Base-by-base conservation (phyloP, 495 filamentous ascomycete genomes). In the Echria macrotheca region DNA sequence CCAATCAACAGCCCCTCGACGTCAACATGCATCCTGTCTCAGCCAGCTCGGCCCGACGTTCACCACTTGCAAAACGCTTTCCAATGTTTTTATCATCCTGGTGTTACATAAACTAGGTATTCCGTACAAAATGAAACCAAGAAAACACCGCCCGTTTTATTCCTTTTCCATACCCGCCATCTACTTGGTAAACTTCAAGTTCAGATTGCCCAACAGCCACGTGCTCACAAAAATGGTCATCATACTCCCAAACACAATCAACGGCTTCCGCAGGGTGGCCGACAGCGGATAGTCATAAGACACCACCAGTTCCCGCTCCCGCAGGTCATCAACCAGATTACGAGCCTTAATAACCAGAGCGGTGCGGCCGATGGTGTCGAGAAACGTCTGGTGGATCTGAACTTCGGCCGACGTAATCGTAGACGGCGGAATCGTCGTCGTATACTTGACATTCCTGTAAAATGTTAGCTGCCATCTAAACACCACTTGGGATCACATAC, bases 331-430 rank as follows among this genome's bases (percentile, higher is more conserved):
- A 0, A 91, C 87, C 50, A 98, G 69, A 59, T 93, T 95, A 40
- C 83, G 75, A 21, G 88, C 88, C 44, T 81, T 85, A 54, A 98
- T 77, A 48, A 79, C 85, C 39, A 98, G 75, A 2, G 84, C 80
- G 21, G 89, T 89, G 23, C 93, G 87, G 52, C 93, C 93, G 24
- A 88, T 64, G 1, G 94, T 98, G 68, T 98, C 93, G 76, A 98
- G 85, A 68, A 89, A 98, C 2, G 91, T 96, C 63, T 82, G 83
- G 56, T 73, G 59, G 10, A 68, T 44, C 29, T 59, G 59, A 3
- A 75, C 54, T 6, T 53, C 55, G 68, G 86, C 80, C 7, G 80
- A 70, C 45, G 74, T 77, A 33, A 84, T 77, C 5, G 78, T 74
- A 18, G 77, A 70, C 18, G 61, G 56, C 1, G 84, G 84, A 29